These are phyloP conservation scores for Podaxis mareebaensis DNA, from an alignment of 768 basidiomycete genomes.

Conservation along the genomic window DNA sequence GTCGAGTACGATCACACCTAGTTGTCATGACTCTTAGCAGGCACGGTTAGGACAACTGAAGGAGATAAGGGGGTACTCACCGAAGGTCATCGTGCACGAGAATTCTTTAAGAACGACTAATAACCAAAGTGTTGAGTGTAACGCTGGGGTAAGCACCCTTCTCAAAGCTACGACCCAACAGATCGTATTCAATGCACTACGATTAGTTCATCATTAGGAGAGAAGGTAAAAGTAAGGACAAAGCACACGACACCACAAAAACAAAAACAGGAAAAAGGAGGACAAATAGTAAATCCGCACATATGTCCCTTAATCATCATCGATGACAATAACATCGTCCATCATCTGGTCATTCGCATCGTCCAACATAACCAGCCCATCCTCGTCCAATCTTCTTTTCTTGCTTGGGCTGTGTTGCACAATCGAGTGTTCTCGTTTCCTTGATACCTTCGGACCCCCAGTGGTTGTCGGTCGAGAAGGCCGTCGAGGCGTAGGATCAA, in stretches of 20 bases:
- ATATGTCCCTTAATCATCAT: conserved; percentile 19
- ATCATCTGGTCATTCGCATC: conserved; percentile 50
- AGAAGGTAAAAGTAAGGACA: background rate
- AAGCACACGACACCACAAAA: background rate
- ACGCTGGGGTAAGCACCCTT: too few species aligned
- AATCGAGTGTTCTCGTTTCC: conserved; percentile 23
- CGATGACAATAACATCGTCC: conserved; percentile 36
- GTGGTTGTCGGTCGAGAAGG: conserved; percentile 23
- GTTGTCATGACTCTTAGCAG: too few species aligned
- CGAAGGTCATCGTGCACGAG: too few species aligned
- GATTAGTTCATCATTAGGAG: background rate
- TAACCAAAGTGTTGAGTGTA: too few species aligned
- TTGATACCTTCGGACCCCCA: conserved; percentile 16
- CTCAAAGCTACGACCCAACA: too few species aligned
- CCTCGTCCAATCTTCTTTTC: conserved; percentile 65
- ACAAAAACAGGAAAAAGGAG: background rate
- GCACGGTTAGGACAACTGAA: too few species aligned
- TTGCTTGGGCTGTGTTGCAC: conserved; percentile 58
- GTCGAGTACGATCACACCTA: too few species aligned
- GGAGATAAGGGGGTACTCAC: too few species aligned
- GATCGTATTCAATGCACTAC: conserved; percentile 19
- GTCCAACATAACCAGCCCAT: conserved; percentile 72
- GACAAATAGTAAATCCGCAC: background rate
- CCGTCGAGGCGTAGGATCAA: conserved; percentile 55
- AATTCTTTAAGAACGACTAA: too few species aligned